Conservation (phyloP, 495 filamentous ascomycete genomes). For the Penicillium fimorum region DNA sequence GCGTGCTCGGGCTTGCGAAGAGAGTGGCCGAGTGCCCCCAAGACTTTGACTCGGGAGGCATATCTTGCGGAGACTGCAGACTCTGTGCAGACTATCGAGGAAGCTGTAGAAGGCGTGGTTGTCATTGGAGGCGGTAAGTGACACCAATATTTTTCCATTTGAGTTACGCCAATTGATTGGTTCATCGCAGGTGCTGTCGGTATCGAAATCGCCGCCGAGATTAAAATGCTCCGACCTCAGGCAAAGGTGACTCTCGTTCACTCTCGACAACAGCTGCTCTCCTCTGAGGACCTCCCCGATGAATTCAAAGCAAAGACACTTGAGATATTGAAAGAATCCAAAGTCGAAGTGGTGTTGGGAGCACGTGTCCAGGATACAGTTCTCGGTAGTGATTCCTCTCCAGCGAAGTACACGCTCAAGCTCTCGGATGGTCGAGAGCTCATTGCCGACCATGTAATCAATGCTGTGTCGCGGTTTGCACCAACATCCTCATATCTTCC, state of each 20-base stretch:
- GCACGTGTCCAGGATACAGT: slow-evolving; percentile 6
- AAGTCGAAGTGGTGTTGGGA: slow-evolving; percentile 41
- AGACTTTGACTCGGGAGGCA: slow-evolving; percentile 42
- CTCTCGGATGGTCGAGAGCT: slow-evolving; percentile 52
- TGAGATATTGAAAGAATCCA: slow-evolving; percentile 43
- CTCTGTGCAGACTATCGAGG: slow-evolving; percentile 3
- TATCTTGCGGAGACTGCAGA: slow-evolving; percentile 50
- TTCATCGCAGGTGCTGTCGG: slow-evolving; percentile 53
- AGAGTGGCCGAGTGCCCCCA: slow-evolving; percentile 57
- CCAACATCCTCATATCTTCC: slow-evolving; percentile 54
- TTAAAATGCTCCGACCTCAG: slow-evolving; percentile 50
- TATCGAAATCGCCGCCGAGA: slow-evolving; percentile 61
- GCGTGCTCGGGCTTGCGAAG: slow-evolving; percentile 55
- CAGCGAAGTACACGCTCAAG: slow-evolving; percentile 32
- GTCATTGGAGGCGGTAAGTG: slow-evolving; percentile 35
- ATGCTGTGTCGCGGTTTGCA: slow-evolving; percentile 49
- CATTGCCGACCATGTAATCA: slow-evolving; percentile 49
- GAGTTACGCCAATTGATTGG: neutral
- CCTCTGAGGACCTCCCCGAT: slow-evolving; percentile 56
- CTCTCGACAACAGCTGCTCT: slow-evolving; percentile 55
- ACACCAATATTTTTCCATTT: neutral
- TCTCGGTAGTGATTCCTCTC: slow-evolving; percentile 31
- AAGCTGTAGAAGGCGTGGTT: slow-evolving; percentile 39
- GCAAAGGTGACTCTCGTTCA: slow-evolving; percentile 57
- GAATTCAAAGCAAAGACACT: slow-evolving; percentile 53